Evolutionary conservation across 768 basidiomycete genomes (phyloP).

Genomic region (Phanerodontia chrysosporium): DNA sequence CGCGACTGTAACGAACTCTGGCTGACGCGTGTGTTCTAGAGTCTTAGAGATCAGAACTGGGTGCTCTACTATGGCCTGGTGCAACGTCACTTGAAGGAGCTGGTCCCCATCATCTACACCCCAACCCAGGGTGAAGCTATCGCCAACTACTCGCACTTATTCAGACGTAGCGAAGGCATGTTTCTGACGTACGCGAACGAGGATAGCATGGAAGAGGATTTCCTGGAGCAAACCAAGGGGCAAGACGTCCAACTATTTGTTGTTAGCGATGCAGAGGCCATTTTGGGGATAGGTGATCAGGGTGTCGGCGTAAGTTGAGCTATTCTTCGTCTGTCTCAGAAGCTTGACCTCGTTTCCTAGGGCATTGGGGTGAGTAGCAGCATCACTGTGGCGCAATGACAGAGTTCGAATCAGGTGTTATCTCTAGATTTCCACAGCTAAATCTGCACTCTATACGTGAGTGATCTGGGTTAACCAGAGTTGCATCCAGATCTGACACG

Average conservation of each 20-base stretch:
- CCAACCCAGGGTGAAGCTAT: conserved; percentile 83
- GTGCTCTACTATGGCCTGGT: conserved; percentile 70
- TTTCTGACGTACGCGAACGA: conserved; percentile 56
- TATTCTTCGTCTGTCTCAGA: background rate
- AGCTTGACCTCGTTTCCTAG: conserved; percentile 10
- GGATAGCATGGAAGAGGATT: conserved; percentile 69
- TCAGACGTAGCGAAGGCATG: conserved; percentile 72
- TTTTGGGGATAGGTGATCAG: conserved; percentile 69
- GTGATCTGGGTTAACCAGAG: too few species aligned
- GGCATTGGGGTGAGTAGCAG: conserved; percentile 27
- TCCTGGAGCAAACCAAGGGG: conserved; percentile 57
- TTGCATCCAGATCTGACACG: too few species aligned
- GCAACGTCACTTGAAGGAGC: conserved; percentile 35
- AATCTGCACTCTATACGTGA: conserved; percentile 70
- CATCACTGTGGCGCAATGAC: background rate
- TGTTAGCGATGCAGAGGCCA: conserved; percentile 78
- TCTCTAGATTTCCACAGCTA: conserved; percentile 63
- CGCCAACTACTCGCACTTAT: conserved; percentile 74
- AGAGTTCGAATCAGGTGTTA: background rate
- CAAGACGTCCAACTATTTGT: conserved; percentile 70
- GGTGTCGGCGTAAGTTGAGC: conserved; percentile 55
- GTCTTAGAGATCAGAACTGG: conserved; percentile 72
- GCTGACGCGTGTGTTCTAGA: conserved; percentile 18
- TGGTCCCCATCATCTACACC: conserved; percentile 69
- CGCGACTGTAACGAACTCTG: background rate